Evolutionary conservation across 148 eudicot species (phyloP), one percentile per base, ranked within the genome.

Genomic region (Rhododendron ovatum): DNA sequence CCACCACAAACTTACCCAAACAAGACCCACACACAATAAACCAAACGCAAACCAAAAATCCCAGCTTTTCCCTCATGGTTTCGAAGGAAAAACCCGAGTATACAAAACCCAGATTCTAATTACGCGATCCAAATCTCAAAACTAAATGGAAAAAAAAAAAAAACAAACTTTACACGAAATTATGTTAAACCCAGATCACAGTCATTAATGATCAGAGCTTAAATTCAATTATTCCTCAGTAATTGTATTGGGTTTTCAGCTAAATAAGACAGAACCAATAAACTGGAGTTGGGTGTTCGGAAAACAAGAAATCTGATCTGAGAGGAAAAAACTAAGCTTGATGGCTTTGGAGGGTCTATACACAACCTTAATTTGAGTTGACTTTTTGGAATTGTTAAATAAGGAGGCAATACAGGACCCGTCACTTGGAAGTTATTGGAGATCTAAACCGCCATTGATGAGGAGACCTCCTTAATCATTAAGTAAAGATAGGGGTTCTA

Each of bases 1-100:
- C 99, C 84, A 96, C 99, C 59, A 96, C 98, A 91, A 96, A 96
- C 73, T 93, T 92, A n/a, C 95, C 95, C 65, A 91, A 59, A 92
- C 98, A 90, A 43, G 83, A 81, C 43, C 84, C 90, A 78, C 35
- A 73, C 74, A 91, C 24, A 55, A 87, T 35, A 80, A 89, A 85
- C 89, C 88, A 88, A 82, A 92, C 83, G 30, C 79, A 86, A 30
- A 88, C 50, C 39, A 90, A 84, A 84, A 85, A 20, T 47, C 87
- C 89, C 50, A 86, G 41, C 51, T 89, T 92, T 84, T 83, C 84
- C 87, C 83, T 89, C 92, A 90, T 94, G 47, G 26, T 57, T 33
- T 84, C 41, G 59, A 37, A 20, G 65, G 17, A 15, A 17, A 73
- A 28, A 20, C 47, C 48, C 74, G 18, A 45, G 41, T n/a, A n/a